Evolutionary conservation across 306 rosid genomes (phyloP).

Genomic region (Prunus mira): DNA sequence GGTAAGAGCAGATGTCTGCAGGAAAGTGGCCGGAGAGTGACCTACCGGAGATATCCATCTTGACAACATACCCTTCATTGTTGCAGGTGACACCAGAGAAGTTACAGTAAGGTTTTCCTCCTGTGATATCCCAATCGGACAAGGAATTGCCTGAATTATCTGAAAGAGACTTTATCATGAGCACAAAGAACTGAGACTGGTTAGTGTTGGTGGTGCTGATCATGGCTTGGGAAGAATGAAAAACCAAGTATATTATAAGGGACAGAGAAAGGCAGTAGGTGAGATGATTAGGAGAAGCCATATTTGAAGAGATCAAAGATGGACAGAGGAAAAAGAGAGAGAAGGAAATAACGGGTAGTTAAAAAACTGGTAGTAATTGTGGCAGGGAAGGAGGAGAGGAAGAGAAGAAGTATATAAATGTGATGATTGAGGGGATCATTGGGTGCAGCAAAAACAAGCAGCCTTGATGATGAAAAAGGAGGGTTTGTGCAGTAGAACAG

Average conservation of each 20-base stretch:
- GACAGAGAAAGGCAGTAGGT: slow-evolving; percentile 33
- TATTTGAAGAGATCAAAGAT: slow-evolving; percentile 17
- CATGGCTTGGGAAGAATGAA: slow-evolving; percentile 21
- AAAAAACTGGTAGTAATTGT: slow-evolving; percentile 29
- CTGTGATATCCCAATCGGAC: slow-evolving; percentile 43
- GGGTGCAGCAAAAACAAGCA: slow-evolving; percentile 30
- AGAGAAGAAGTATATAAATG: slow-evolving; percentile 60
- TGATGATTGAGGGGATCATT: slow-evolving; percentile 44
- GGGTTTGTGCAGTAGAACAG: slow-evolving; percentile 45
- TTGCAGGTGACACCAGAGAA: slow-evolving; percentile 70
- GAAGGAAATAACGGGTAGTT: slow-evolving; percentile 12
- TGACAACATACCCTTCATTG: slow-evolving; percentile 37
- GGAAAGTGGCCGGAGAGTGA: slow-evolving; percentile 69
- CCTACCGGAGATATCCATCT: slow-evolving; percentile 52
- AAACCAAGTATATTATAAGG: slow-evolving; percentile 18
- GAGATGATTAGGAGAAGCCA: slow-evolving; percentile 30
- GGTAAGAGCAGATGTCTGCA: slow-evolving; percentile 49
- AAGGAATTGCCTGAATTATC: slow-evolving; percentile 46
- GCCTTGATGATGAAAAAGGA: slow-evolving; percentile 31
- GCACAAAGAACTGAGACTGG: slow-evolving; percentile 48
- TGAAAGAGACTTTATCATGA: slow-evolving; percentile 44
- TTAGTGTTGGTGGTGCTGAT: not conserved
- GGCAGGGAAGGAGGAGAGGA: slow-evolving; percentile 35
- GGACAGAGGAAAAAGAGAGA: slow-evolving; percentile 5
- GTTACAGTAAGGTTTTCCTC: slow-evolving; percentile 42